Percentiles rank a stretch among this genome's conserved stretches.
These are phyloP conservation scores for Sedum album DNA, from an alignment of 164 flowering plant species.

Conservation along the genomic window DNA sequence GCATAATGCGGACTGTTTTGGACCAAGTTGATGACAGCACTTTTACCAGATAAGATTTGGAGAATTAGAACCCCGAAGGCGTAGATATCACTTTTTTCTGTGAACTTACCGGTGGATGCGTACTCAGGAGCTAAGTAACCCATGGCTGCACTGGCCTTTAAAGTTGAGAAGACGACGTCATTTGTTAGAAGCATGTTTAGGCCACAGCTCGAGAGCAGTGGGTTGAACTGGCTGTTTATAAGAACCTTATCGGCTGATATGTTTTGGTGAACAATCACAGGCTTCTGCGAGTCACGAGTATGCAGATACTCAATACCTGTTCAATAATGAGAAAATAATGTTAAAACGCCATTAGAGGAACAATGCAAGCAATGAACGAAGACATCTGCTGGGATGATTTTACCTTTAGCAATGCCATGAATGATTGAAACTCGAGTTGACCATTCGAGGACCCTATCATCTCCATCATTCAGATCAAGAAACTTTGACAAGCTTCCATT, in stretches of 20 bases:
- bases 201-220: conserved; percentile 69
- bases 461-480: conserved; percentile 51
- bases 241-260: conserved; percentile 87
- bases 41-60: conserved; percentile 70
- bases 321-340: neutral
- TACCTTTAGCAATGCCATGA: conserved; percentile 86
- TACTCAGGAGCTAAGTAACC: conserved; percentile 97
- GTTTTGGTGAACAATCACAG: conserved; percentile 65
- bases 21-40: conserved; percentile 20
- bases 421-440: conserved; percentile 66
- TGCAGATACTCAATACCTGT: conserved; percentile 82
- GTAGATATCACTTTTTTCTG: conserved; percentile 79
- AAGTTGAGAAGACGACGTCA: conserved; percentile 77
- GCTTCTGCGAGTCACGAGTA: conserved; percentile 22
- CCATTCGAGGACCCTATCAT: conserved; percentile 65
- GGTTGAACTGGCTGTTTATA: conserved; percentile 50
- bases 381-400: conserved; percentile 10
- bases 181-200: conserved; percentile 76
- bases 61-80: conserved; percentile 79
- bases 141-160: conserved; percentile 93
- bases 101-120: conserved; percentile 76
- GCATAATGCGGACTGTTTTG: conserved; percentile 22
- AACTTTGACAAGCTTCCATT: conserved; percentile 64
- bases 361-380: neutral
- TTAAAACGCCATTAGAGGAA: neutral